Evolutionary conservation across 164 flowering plant species (phyloP).

Genomic region (Aristolochia californica): DNA sequence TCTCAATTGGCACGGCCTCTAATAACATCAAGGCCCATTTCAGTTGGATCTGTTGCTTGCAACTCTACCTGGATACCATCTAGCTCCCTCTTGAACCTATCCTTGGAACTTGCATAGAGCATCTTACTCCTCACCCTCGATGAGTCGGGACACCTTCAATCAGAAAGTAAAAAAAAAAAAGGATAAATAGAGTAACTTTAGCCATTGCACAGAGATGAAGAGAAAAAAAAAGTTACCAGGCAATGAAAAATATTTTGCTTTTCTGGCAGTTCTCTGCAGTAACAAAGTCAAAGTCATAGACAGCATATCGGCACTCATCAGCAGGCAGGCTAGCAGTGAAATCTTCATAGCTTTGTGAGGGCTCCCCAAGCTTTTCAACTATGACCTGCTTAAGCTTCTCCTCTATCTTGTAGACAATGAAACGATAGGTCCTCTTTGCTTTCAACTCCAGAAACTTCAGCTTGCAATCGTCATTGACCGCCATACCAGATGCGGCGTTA

Average conservation of each 20-base stretch:
- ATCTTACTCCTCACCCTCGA: conserved; percentile 49
- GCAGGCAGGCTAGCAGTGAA: conserved; percentile 33
- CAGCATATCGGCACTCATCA: conserved; percentile 37
- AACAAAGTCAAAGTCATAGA: conserved; percentile 43
- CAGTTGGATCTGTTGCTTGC: conserved; percentile 44
- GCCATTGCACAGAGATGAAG: neutral
- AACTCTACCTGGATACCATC: conserved; percentile 40
- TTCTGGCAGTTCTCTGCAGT: conserved; percentile 52
- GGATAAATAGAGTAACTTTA: neutral
- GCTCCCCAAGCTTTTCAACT: conserved; percentile 34
- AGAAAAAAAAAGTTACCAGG: conserved; percentile 27
- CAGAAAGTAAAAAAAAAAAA: neutral
- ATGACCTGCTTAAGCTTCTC: conserved; percentile 28
- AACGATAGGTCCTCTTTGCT: conserved; percentile 26
- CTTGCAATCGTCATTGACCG: conserved; percentile 32
- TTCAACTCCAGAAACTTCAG: conserved; percentile 28
- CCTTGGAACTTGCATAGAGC: conserved; percentile 44
- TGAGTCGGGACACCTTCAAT: conserved; percentile 42
- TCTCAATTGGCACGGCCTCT: conserved; percentile 29
- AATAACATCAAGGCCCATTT: conserved; percentile 36
- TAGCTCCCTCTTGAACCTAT: conserved; percentile 38
- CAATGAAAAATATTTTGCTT: conserved; percentile 75
- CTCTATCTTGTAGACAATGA: conserved; percentile 25
- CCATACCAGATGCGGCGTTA: conserved; percentile 27
- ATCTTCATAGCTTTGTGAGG: conserved; percentile 27